Base-by-base conservation (phyloP, 768 basidiomycete species). In the Boletus sp. region DNA sequence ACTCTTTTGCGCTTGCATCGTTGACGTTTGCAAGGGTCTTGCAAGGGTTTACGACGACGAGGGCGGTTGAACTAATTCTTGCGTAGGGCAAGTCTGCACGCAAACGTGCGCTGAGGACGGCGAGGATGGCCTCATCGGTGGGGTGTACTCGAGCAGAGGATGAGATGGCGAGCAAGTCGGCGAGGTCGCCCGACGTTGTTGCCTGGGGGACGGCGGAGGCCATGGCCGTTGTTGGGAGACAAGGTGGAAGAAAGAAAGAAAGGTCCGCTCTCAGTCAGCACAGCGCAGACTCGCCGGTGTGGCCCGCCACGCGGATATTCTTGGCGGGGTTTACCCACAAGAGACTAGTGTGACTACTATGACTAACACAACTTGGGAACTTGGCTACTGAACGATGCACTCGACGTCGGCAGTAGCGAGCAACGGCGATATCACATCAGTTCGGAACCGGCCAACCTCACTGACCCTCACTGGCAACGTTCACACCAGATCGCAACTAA, bases 41-140 rank as follows among this genome's bases (percentile, higher is more conserved):
- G 67, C 80, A 76, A 1, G 86, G 86, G 67, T 87, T 87, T 59
- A 87, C 71, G 51, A 80, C 77, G 50, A 87, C 72, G 66, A 85
- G 75, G 47, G 76, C 75, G 32, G 80, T 77, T 10, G 78, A 65
- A 32, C 76, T 74, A 39, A 84, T 70, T 18, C 80, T 73, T n/a
- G 83, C 75, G 62, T 81, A 84, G 35, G 84, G 80, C 11, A 79
- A 69, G 62, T 87, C 86, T 33, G 76, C 72, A 24, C 86, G 82
- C 54, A 85, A 82, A 56, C 86, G 82, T 17, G 80, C 74, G 56
- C 77, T 76, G 54, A 87, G 78, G 52, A 80, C 77, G 56, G 78
- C 67, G 60, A 84, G 77, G 69, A 87, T 70, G 55, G 77, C 70
- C 64, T 87, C 86, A 65, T 84, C 80, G 36, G 78, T 77, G 36